Conservation (phyloP, 345 rosid genomes). For the Rhodamnia argentea region DNA sequence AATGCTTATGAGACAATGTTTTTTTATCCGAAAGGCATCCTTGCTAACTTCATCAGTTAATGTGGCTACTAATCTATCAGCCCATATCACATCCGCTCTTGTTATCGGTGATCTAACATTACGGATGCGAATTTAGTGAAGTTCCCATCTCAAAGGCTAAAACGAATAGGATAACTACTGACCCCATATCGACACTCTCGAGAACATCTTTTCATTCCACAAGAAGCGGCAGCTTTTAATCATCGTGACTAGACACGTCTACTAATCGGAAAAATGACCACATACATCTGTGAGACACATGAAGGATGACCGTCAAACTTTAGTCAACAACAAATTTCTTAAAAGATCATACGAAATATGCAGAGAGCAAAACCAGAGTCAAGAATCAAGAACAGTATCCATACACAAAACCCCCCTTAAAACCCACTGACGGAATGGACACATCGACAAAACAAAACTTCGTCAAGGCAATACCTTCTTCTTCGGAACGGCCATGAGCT, state of each 20-base stretch:
- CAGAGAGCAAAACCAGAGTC: neutral
- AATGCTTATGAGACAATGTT: neutral
- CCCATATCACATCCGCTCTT: neutral
- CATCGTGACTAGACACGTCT: neutral
- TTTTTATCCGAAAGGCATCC: neutral
- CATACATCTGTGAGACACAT: neutral
- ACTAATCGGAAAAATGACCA: neutral
- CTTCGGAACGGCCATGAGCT: slow-evolving; percentile 94
- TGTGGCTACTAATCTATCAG: neutral
- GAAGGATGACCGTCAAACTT: neutral
- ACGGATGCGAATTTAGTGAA: neutral
- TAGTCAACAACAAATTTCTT: neutral
- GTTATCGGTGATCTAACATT: neutral
- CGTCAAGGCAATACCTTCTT: slow-evolving; percentile 31
- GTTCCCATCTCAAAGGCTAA: neutral
- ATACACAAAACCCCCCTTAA: neutral
- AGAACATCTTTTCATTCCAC: neutral
- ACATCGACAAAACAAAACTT: neutral
- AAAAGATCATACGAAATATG: neutral
- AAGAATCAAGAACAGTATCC: neutral
- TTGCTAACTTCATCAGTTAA: neutral
- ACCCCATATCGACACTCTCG: too few relatives aligned
- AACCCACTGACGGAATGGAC: neutral
- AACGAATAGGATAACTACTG: neutral
- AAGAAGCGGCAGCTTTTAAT: neutral